Evolutionary conservation across 768 basidiomycete species (phyloP).

Genomic region (Royoungia palumana): DNA sequence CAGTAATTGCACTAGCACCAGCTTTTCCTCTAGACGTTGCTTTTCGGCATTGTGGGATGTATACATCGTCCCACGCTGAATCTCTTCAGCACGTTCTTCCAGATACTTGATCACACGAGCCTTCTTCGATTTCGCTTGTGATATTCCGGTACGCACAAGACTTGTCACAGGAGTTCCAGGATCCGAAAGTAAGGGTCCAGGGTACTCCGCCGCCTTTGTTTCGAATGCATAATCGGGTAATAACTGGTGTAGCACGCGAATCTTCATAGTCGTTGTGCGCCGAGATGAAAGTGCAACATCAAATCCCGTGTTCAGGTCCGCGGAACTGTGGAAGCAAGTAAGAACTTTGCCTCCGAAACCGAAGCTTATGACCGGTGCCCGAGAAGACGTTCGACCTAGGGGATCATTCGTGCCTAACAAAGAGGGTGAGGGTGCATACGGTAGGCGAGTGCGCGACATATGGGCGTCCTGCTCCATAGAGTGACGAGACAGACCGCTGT

Average conservation of each 20-base stretch:
- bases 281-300: slow-evolving; percentile 74
- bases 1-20: slow-evolving; percentile 69
- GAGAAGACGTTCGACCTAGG: slow-evolving; percentile 65
- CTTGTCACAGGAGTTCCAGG: slow-evolving; percentile 59
- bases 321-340: slow-evolving; percentile 79
- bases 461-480: slow-evolving; percentile 26
- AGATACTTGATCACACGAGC: slow-evolving; percentile 74
- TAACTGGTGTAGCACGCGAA: slow-evolving; percentile 65
- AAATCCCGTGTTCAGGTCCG: slow-evolving; percentile 66
- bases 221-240: slow-evolving; percentile 65
- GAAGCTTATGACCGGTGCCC: slow-evolving; percentile 80
- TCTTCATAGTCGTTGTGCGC: slow-evolving; percentile 62
- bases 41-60: slow-evolving; percentile 51
- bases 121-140: slow-evolving; percentile 81
- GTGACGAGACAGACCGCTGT: slow-evolving; percentile 15
- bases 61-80: slow-evolving; percentile 74
- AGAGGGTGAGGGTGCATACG: slow-evolving; percentile 84
- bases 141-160: slow-evolving; percentile 60
- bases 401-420: slow-evolving; percentile 81
- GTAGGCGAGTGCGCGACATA: slow-evolving; percentile 38
- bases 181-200: slow-evolving; percentile 86
- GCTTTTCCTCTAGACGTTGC: slow-evolving; percentile 68
- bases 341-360: slow-evolving; percentile 93
- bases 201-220: slow-evolving; percentile 56
- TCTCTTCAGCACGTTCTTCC: slow-evolving; percentile 68